Evolutionary conservation across 352 stramenopile species (phyloP), one percentile per base, ranked within the genome.

Genomic region (Globisporangium middletonii): DNA sequence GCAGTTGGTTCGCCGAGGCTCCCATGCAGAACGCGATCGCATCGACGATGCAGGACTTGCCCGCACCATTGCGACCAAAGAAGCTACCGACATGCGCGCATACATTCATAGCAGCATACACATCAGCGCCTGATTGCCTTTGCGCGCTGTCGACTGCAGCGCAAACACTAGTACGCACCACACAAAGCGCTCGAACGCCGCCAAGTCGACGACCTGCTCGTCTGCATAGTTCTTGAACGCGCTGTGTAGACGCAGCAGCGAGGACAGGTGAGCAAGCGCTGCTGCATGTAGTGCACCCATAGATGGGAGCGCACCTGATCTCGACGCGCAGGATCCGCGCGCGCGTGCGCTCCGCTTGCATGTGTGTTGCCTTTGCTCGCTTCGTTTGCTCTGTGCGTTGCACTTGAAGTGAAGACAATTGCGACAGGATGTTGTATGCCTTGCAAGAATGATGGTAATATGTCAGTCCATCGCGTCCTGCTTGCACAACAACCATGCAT

Each of bases 41-140:
- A 16, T 57, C 52, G 26, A 57, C 52, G 26, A 57, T 26, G 23
- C 52, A 57, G 26, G 52, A 57, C 50, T 57, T 57, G 52, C 52
- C 52, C 3, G 35, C 52, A 16, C 52, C 52, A 26, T 57, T 57
- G 16, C 52, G 52, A 49, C 52, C 52, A 38, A 54, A 42, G 33
- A 54, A 54, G 33, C 49, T 54, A 18, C 13, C 11, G 8, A 30
- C 18, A 50, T 13, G 47, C 33, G 4, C 33, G 1, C 33, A 38
- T 9, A 38, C 33, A 38, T 38, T 12, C 7, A 9, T 9, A 38
- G 7, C 30, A 35, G 47, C 2, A 37, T 18, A n/a, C 41, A 46
- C 41, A 46, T 46, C 2, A 46, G 41, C 13, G 7, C 41, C 4
- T 46, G 41, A 45, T 46, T 4, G 11, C 41, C n/a, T 15, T 19